Evolutionary conservation across 257 asterid genomes (phyloP).

Genomic region (Echites panduratus): DNA sequence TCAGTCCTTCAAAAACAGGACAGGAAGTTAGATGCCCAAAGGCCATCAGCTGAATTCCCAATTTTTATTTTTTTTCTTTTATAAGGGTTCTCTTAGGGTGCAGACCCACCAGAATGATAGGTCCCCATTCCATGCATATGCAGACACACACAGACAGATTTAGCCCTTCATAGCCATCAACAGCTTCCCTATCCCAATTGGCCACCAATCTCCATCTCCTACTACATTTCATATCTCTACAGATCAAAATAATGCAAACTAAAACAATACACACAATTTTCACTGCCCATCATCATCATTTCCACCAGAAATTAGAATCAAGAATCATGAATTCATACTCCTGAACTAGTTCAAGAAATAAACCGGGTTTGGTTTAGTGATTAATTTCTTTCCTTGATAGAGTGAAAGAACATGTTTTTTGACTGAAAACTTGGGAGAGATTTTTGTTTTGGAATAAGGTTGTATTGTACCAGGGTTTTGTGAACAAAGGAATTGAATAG

Average conservation of each 20-base stretch:
- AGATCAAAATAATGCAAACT: neutral
- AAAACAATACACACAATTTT: neutral
- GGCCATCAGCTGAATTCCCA: conserved; percentile 5
- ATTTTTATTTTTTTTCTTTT: neutral
- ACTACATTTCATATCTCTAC: conserved; percentile 4
- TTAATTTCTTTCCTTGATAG: neutral
- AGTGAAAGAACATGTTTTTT: neutral
- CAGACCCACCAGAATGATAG: conserved; percentile 25
- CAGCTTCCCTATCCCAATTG: conserved; percentile 16
- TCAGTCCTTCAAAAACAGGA: conserved; percentile 24
- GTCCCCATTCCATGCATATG: conserved; percentile 27
- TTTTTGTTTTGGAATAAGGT: conserved; percentile 15
- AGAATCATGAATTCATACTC: neutral
- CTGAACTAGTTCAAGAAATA: no score
- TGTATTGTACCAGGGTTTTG: conserved; percentile 15
- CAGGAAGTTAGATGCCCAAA: conserved; percentile 14
- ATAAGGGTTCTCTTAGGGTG: conserved; percentile 21
- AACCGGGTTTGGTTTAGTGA: no score
- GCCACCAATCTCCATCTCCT: conserved; percentile 8
- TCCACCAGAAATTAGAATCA: no score
- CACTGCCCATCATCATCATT: no score
- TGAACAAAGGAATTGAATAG: conserved; percentile 27
- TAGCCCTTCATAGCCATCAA: conserved; percentile 4
- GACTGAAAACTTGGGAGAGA: no score
- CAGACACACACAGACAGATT: conserved; percentile 17